phyloP scores from a whole-genome alignment of 306 rosid genomes.

The Datisca glomerata region DNA sequence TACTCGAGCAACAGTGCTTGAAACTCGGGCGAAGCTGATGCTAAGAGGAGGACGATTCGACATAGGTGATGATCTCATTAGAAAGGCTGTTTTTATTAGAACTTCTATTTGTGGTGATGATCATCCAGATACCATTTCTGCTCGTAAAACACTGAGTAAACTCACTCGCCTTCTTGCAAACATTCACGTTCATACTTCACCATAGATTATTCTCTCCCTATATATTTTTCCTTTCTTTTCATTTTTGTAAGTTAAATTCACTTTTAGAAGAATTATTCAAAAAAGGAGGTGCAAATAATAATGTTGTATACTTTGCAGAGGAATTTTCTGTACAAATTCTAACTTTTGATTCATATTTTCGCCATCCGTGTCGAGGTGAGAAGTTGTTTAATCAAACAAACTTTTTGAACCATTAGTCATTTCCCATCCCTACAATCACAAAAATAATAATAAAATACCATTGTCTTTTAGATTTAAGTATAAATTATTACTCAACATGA shows the following conservation, averaged over 20 bases:
- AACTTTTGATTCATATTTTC: too few species aligned
- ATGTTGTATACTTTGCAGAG: constrained; percentile 27
- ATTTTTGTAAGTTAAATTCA: constrained; percentile 20
- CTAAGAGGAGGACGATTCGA: constrained; percentile 82
- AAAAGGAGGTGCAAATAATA: constrained; percentile 36
- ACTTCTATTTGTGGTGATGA: constrained; percentile 77
- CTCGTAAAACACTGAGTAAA: constrained; percentile 67
- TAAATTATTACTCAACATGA: too few species aligned
- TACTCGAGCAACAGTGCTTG: constrained; percentile 66
- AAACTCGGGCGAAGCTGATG: constrained; percentile 82
- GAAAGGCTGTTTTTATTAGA: constrained; percentile 74
- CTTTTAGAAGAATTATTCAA: constrained; percentile 26
- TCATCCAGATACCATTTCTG: constrained; percentile 69
- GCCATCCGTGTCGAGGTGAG: too few species aligned
- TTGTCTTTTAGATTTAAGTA: too few species aligned
- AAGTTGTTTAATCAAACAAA: too few species aligned
- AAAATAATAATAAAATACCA: too few species aligned
- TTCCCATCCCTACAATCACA: too few species aligned
- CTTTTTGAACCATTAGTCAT: too few species aligned
- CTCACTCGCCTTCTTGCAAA: constrained; percentile 70
- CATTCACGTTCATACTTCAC: constrained; percentile 46
- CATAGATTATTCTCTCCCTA: too few species aligned
- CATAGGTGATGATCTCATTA: constrained; percentile 61
- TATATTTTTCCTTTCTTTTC: too few species aligned
- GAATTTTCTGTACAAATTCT: constrained; percentile 15